Evolutionary conservation across 106 monocot species (phyloP).

Genomic region (Dioscorea alata): DNA sequence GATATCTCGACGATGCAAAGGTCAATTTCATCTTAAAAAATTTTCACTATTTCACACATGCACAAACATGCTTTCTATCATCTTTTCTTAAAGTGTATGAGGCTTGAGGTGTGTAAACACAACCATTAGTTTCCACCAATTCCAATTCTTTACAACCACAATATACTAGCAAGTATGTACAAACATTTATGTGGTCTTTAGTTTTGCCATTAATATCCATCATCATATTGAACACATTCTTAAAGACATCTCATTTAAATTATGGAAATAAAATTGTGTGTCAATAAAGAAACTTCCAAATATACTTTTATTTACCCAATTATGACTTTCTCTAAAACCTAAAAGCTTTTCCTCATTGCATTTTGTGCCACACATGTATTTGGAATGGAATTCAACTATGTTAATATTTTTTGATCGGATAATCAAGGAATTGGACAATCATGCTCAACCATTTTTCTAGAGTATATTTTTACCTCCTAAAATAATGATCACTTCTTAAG

Average conservation of each 20-base stretch:
- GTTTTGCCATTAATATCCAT: slow-evolving; percentile 3
- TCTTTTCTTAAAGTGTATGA: neutral
- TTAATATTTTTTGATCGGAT: neutral
- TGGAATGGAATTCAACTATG: too few relatives aligned
- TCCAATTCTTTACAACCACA: neutral
- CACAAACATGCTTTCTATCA: neutral
- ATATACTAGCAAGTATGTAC: neutral
- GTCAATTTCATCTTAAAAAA: too few relatives aligned
- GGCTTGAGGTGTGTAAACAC: neutral
- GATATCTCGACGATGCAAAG: too few relatives aligned
- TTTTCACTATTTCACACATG: neutral
- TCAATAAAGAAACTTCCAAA: slow-evolving; percentile 11
- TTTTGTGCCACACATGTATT: neutral
- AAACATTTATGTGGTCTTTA: slow-evolving; percentile 3
- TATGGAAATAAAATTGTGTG: neutral
- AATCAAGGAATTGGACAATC: neutral
- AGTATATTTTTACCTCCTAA: too few relatives aligned
- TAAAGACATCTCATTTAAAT: slow-evolving; percentile 10
- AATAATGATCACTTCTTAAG: too few relatives aligned
- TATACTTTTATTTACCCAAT: slow-evolving; percentile 18
- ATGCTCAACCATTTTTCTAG: neutral
- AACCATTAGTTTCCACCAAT: neutral
- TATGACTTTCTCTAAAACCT: neutral
- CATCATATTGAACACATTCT: slow-evolving; percentile 5
- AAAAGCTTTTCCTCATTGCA: neutral